Conservation (phyloP, 1,284 basidiomycete species). For the Ganoderma boninense region DNA sequence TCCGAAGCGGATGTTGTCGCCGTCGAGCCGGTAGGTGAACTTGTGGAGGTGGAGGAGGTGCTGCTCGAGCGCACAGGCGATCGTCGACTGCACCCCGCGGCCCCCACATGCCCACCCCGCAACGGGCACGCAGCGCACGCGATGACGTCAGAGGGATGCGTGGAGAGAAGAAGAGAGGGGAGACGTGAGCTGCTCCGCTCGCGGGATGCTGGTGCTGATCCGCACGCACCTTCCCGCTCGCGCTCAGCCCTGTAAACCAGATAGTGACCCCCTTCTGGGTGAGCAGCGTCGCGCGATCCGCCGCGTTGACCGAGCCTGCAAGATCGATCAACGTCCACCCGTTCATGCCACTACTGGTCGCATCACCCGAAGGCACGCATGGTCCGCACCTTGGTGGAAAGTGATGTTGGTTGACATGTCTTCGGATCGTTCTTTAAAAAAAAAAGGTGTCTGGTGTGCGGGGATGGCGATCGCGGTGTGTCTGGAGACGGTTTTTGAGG, state of each 20-base stretch:
- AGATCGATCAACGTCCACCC: neutral
- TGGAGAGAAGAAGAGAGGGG: neutral
- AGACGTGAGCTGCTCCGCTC: neutral
- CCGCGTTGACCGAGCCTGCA: constrained; percentile 76
- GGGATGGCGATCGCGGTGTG: neutral
- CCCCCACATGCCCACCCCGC: constrained; percentile 7
- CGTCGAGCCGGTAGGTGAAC: constrained; percentile 93
- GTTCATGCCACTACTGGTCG: neutral
- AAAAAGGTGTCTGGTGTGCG: neutral
- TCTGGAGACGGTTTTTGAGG: constrained; percentile 5
- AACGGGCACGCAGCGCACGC: neutral
- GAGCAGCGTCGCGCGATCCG: constrained; percentile 75
- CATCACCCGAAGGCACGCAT: constrained; percentile 2
- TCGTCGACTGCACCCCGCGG: constrained; percentile 79
- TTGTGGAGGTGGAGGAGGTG: constrained; percentile 90
- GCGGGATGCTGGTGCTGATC: constrained; percentile 2
- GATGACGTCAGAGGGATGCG: neutral
- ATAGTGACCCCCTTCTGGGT: constrained; percentile 89
- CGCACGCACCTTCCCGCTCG: constrained; percentile 81
- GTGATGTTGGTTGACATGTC: constrained; percentile 88
- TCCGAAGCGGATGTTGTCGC: constrained; percentile 97
- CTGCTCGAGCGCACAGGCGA: constrained; percentile 97
- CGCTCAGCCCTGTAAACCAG: constrained; percentile 96
- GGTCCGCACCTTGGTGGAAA: constrained; percentile 69
- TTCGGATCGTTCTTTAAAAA: constrained; percentile 1